Evolutionary conservation across 495 filamentous ascomycete genomes (phyloP), one percentile per base, ranked within the genome.

Genomic region (Recurvomyces mirabilis): DNA sequence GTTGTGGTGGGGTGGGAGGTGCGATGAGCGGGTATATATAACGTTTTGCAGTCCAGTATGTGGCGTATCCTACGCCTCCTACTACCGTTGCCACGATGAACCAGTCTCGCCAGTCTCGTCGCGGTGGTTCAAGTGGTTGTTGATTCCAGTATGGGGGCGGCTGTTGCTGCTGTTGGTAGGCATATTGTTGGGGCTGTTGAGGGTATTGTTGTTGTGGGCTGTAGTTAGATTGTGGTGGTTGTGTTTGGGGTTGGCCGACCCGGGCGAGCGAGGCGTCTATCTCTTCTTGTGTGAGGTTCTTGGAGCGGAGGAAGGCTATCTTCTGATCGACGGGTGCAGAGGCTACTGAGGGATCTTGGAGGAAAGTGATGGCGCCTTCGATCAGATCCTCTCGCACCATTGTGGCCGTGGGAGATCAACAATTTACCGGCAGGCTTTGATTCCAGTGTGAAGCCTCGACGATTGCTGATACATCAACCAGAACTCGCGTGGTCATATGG

Each of bases 61-160:
- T 60, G 2, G 85, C 87, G 56, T 93, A 94, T 6, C 83, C 72
- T 3, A 93, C 78, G 29, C 86, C 84, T 31, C 83, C 81, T 49
- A 89, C 79, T 7, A 93, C 81, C 0, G 87, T 95, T 7, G 88
- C 87, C 84, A 93, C 86, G 53, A 95, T 93, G 60, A 95, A 99
- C 82, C 84, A 95, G 55, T 99, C 91, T 36, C 91, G 74, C 91
- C 91, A 99, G 61, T 99, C 91, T 49, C 91, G 74, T 55, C 77
- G 79, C 5, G 91, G 85, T 20, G 25, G 19, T 48, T 80, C 71
- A 54, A 73, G 72, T 39, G 80, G 78, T 14, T 76, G 77, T 44
- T 80, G 81, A 61, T 62, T 64, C 66, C 87, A 93, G 60, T 84
- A 86, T 46, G 73, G 74, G 18, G 65, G 64, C 55, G 73, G 75